A percentile compares a stretch with the other conserved stretches of the same genome.
Conservation (phyloP, 2,329 filamentous ascomycete genomes). For the Phialophora verrucosa region DNA sequence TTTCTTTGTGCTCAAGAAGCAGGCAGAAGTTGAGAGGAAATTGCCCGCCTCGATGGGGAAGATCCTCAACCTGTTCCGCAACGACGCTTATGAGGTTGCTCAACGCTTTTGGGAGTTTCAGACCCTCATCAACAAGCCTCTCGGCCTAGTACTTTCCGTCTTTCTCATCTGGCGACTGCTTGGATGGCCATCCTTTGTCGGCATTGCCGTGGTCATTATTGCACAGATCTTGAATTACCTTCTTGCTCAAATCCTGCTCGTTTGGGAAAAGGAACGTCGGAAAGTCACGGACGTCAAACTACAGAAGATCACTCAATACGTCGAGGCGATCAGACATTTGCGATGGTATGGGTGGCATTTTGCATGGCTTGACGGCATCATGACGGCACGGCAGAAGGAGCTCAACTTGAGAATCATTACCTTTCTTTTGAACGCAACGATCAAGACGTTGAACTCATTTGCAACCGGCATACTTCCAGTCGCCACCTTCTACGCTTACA, state of each 20-base stretch:
- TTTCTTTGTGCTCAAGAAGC: conserved; percentile 29
- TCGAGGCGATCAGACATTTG: conserved; percentile 81
- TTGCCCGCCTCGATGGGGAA: conserved; percentile 83
- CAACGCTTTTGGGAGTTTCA: conserved; percentile 87
- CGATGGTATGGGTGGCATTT: conserved; percentile 84
- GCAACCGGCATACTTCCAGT: conserved; percentile 78
- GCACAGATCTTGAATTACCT: conserved; percentile 73
- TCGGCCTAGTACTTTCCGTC: conserved; percentile 76
- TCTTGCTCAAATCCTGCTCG: conserved; percentile 69
- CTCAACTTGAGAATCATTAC: conserved; percentile 69
- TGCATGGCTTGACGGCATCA: conserved; percentile 72
- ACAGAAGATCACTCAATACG: conserved; percentile 81
- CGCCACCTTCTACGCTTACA: conserved; percentile 81
- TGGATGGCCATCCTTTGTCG: conserved; percentile 77
- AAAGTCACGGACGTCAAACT: conserved; percentile 76
- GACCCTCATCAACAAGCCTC: conserved; percentile 73
- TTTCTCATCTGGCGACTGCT: conserved; percentile 77
- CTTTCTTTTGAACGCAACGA: conserved; percentile 65
- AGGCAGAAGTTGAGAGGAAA: conserved; percentile 37
- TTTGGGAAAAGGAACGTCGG: conserved; percentile 73
- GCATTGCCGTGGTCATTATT: conserved; percentile 70
- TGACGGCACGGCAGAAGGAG: conserved; percentile 71
- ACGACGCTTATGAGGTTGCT: conserved; percentile 79
- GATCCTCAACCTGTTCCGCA: conserved; percentile 83
- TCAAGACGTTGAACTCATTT: conserved; percentile 72